phyloP scores from a whole-genome alignment of 208 protist species.

The Herpetomonas tarakana region DNA sequence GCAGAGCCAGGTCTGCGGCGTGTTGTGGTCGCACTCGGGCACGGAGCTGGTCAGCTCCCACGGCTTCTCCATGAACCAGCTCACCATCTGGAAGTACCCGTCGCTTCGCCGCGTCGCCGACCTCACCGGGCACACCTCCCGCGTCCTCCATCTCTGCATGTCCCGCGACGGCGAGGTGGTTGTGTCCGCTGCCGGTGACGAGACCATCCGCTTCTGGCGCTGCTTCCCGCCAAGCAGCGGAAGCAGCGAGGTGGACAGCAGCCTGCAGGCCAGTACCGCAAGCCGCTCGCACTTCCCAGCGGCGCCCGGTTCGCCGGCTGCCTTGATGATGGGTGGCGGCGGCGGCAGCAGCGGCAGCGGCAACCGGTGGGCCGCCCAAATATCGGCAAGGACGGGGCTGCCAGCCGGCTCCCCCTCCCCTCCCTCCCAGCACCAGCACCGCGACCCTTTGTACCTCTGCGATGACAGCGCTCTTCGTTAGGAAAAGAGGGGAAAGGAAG shows the following conservation, averaged over 20 bases:
- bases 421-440: no score
- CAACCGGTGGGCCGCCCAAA: background rate
- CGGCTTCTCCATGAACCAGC: constrained; percentile 98
- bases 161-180: constrained; percentile 97
- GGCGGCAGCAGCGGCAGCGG: background rate
- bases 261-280: constrained; percentile 14
- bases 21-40: constrained; percentile 94
- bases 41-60: constrained; percentile 98
- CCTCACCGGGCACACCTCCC: constrained; percentile 96
- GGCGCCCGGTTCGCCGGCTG: no score
- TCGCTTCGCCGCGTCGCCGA: constrained; percentile 96
- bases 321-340: no score
- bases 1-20: constrained; percentile 95
- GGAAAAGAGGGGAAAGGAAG: background rate
- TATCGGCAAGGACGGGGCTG: background rate
- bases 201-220: constrained; percentile 97
- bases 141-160: constrained; percentile 98
- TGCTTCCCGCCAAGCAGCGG: constrained; percentile 60
- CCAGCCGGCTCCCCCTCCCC: background rate
- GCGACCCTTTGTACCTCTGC: background rate
- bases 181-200: constrained; percentile 97
- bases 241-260: constrained; percentile 15
- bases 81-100: constrained; percentile 99
- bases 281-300: constrained; percentile 15
- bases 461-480: background rate